Evolutionary conservation across 805 yeast genomes (phyloP).

Genomic region (Millerozyma miso): DNA sequence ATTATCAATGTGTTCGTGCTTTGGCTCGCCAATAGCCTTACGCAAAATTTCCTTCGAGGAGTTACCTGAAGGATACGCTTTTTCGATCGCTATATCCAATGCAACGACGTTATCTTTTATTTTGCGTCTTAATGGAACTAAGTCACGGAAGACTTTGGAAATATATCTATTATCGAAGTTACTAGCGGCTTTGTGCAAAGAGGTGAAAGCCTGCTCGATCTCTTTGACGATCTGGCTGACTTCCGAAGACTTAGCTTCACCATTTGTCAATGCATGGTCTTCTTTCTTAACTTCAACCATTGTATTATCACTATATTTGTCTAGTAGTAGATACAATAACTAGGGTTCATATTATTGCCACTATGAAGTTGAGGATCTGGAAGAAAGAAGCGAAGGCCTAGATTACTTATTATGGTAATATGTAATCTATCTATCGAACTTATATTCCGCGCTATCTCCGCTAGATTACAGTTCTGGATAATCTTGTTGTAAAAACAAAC

Average conservation of each 20-base stretch:
- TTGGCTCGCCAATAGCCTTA: slow-evolving; percentile 26
- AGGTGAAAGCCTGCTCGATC: slow-evolving; percentile 40
- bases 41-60: slow-evolving; percentile 39
- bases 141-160: slow-evolving; percentile 78
- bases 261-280: slow-evolving; percentile 17
- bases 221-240: slow-evolving; percentile 23
- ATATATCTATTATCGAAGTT: slow-evolving; percentile 84
- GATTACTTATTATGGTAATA: slow-evolving; percentile 9
- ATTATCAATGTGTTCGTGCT: slow-evolving; percentile 16
- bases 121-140: slow-evolving; percentile 68
- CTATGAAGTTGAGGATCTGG: background rate
- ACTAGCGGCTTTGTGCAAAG: slow-evolving; percentile 58
- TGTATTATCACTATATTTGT: background rate
- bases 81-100: slow-evolving; percentile 51
- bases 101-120: slow-evolving; percentile 43
- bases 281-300: slow-evolving; percentile 6
- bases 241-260: slow-evolving; percentile 7
- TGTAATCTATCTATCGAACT: background rate
- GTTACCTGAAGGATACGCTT: slow-evolving; percentile 51
- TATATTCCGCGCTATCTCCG: no score
- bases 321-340: background rate
- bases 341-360: background rate
- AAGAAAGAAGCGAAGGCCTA: background rate
- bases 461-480: no score
- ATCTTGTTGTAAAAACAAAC: no score